Base-by-base conservation (phyloP, 2,329 filamentous ascomycete genomes). In the Neonectria sp. region DNA sequence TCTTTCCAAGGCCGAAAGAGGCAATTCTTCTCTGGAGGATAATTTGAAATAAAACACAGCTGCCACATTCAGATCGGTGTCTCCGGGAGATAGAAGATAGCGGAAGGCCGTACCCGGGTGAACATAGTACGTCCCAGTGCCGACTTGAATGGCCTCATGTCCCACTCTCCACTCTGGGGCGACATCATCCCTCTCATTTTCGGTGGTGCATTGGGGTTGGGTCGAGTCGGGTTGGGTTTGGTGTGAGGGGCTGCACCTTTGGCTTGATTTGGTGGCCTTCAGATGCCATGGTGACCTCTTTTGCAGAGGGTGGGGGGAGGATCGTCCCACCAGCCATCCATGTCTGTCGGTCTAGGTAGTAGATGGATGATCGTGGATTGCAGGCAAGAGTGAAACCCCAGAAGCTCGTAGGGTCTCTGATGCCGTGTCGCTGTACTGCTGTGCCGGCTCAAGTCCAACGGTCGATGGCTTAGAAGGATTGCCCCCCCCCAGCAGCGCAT, bases 381-480 rank as follows among this genome's bases (percentile, higher is more conserved):
- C 31, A 59, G 45, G 46, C 37, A 52, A 40, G 27, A 52, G 33
- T 31, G 13, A 53, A 37, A 45, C 53, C 58, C 45, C 48, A 13
- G 48, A 35, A 24, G 24, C 52, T 63, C 48, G 56, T 35, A 65
- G 51, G 63, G 27, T 51, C 33, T 43, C 17, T 31, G 46, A 53
- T 61, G 53, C 57, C 60, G 33, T 35, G 21, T n/a, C 37, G n/a
- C n/a, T 35, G 31, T 33, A 31, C 31, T 53, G 40, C 40, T 53
- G n/a, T 33, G 51, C 31, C 33, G 31, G 31, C 46, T 27, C 35
- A 31, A 52, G 46, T 56, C 8, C 46, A 57, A 49, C 56, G 49
- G 55, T 52, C 51, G 65, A 63, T 35, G 56, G 51, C 27, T 29
- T 27, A 64, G 53, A 51, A 68, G 66, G 66, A 68, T 65, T 13